Evolutionary conservation across 2,329 filamentous ascomycete species (phyloP), one percentile per base, ranked within the genome.

Genomic region (Xylaria sp.): DNA sequence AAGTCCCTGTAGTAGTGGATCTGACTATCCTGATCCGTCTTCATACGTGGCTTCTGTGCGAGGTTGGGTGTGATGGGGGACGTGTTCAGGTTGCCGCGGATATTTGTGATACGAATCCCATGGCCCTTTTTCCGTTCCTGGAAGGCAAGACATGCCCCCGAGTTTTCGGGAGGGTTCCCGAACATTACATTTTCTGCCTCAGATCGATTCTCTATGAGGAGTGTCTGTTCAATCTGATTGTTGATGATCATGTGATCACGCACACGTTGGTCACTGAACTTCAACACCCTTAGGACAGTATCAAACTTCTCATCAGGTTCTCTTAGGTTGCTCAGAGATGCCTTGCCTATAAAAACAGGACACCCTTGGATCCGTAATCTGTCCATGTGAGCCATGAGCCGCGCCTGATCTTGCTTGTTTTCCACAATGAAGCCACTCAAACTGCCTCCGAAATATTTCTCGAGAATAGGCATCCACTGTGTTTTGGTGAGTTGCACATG

Each of bases 211-310:
- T 89, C 84, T 62, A 97, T 89, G 0, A 99, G 83, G 6, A 97
- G 87, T 8, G 91, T 89, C 78, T 97, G 94, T 69, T 99, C 96
- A 60, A 97, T 93, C 7, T 83, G 81, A 73, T 93, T 87, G 69
- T 90, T 91, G 77, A 98, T 96, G 75, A 99, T 91, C 55, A 98
- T 83, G 67, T 94, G 90, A 68, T 93, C 91, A 58, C 90, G 90
- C 23, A 97, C 90, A 50, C 92, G 81, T 23, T 92, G 87, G 72
- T 95, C 89, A 68, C 96, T 92, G 69, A 98, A 92, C 79, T 93
- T 90, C 60, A 99, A 83, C 1, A 93, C 89, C 59, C 93, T 87
- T 53, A 97, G 82, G 69, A 95, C 90, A 0, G 96, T 99, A 72
- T 93, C 87, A 65, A 92, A 92, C 2, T 85, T 80, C 15, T 81